Evolutionary conservation across 495 filamentous ascomycete species (phyloP), one percentile per base, ranked within the genome.

Genomic region (Penicillium verhagenii): DNA sequence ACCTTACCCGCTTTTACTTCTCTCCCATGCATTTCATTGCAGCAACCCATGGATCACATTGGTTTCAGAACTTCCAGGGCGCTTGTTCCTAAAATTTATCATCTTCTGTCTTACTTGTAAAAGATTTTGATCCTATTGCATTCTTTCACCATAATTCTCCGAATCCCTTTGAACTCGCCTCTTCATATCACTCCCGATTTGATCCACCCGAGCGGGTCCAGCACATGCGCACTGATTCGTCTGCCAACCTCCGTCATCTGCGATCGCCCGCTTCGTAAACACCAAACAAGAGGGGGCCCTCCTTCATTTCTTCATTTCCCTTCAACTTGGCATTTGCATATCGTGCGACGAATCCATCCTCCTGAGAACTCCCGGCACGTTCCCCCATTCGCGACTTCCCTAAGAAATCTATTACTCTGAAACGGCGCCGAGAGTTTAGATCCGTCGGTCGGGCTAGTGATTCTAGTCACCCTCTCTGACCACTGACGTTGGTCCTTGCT

Each of bases 391-490:
- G 20, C 13, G 11, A 6, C 26, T 9, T 16, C 29, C 6, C 23
- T 26, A n/a, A 35, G 19, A 18, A 29, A 16, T 6, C 37, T 19
- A 29, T 18, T 20, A 47, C 56, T 54, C 62, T 69, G 68, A 69
- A 71, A 71, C 68, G 35, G 19, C 53, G 66, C 62, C 68, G 58
- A 69, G 62, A 66, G 58, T 54, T 58, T 52, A 47, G 50, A 47
- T 45, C 57, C 53, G 57, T 60, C 50, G 44, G 57, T 60, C 52
- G 45, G 57, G 50, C 48, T 54, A 57, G 54, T 57, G 37, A 52
- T 25, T 49, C 39, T 49, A 31, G 28, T 31, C 28, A 31, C 1
- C 3, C 33, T 35, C 33, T 38, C 39, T 35, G 48, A 53, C 49
- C 54, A 55, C 53, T 61, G 57, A 65, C 50, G 18, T 43, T 50